Evolutionary conservation across 768 basidiomycete species (phyloP), one percentile per base, ranked within the genome.

Genomic region (Kwoniella europaea): DNA sequence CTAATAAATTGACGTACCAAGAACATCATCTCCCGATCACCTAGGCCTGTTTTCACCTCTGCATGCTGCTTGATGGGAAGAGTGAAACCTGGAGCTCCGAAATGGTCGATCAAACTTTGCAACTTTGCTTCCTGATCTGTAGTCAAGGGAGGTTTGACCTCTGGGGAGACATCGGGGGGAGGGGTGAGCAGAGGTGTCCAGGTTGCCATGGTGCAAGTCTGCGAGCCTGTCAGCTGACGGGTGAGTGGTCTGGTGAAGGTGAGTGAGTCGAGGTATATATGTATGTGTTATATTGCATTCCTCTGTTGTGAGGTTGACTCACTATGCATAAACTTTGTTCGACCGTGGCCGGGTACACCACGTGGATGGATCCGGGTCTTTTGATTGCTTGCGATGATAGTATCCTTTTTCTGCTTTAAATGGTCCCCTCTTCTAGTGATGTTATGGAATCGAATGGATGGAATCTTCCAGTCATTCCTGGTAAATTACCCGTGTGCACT

Each of bases 1-100:
- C 29, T 15, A 29, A 27, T 16, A 18, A n/a, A 3, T 24, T 16
- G 13, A 57, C 82, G 53, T 59, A 83, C 82, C 55, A 83, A 72
- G 56, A 76, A 82, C 74, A 81, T 80, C 77, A 78, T 77, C 71
- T 83, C 82, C 57, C 73, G 68, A 62, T 81, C 78, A 10, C 24
- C 71, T 61, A 83, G 50, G 22, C 35, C 24, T 1, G 22, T 43
- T 63, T 61, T 74, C 62, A 75, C 79, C 29, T 57, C 61, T 4
- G 44, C 65, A 3, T 54, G 65, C 63, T 71, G 66, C 10, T 59
- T 70, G 53, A 69, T 59, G 2, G 77, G 74, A 46, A 81, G 42
- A n/a, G 56, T 56, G 68, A 68, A 79, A 16, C 57, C 78, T 16
- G 67, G 71, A 20, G 9, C 56, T 9, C 72, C 72, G 56, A 80